Base-by-base conservation (phyloP, 169 alveolate genomes). In the Plasmodium billcollinsi region DNA sequence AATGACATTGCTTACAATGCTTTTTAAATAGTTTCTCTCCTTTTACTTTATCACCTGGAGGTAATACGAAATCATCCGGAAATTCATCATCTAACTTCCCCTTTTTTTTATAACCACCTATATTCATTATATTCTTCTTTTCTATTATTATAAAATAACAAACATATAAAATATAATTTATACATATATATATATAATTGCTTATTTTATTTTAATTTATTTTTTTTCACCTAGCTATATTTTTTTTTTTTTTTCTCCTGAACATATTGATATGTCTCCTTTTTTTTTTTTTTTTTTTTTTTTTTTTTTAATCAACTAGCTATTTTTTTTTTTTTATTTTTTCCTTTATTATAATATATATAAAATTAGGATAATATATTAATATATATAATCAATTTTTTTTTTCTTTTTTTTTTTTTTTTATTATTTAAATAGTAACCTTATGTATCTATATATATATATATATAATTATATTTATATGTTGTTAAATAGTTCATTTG, bases 1-100 rank as follows among this genome's bases (percentile, higher is more conserved):
- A 94, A 86, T 95, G 97, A 66, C 97, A 95, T 71, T 95, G 97
- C n/a, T 93, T 93, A 90, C 97, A 95, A 76, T 95, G 96, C 61
- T 95, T 95, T 80, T 95, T 95, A 88, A 95, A 95, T 0, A 94
- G 86, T 56, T 94, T 95, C 21, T 94, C 96, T n/a, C 97, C 97
- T 39, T 95, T 76, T 15, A 86, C 88, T 24, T 93, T 95, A 58
- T 92, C 92, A 14, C 97, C 97, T 20, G 78, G 58, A 61, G 97
- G 96, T 49, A 93, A 92, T 56, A 94, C 97, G 70, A 94, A 94
- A 67, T 90, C 89, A 33, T 56, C 39, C 18, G 85, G 74, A 14
- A 85, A 69, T 33, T 71, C 88, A 47, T 94, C 97, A 7, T 93
- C 93, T 67, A 92, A 50, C 59, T 73, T 92, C 83, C 92, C 93